Base-by-base conservation (phyloP, 805 yeast species). In the Hanseniaspora hatyaiensis region DNA sequence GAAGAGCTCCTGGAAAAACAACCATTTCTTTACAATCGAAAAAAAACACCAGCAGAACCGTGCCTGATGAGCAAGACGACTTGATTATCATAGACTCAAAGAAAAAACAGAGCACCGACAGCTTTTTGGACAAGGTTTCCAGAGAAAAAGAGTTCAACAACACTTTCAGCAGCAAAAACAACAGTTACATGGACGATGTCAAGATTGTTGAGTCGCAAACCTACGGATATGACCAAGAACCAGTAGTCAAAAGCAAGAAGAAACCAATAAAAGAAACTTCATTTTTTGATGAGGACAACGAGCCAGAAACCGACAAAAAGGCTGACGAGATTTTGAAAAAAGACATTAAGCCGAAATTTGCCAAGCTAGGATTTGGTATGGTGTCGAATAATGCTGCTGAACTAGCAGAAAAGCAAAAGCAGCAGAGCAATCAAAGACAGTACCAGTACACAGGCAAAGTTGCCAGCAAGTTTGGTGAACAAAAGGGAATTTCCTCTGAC, bases 401-500 rank as follows among this genome's bases (percentile, higher is more conserved):
- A 43, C 59, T 71, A 39, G 68, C 71, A 8, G 63, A 69, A 51
- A 57, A 67, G 53, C 65, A 62, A 32, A 65, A 67, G 52, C 64
- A 60, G 42, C 52, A 62, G 50, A 58, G 53, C 33, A 68, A 72
- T 36, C 75, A 75, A 24, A 65, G 74, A 32, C 79, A 75, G 37
- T 75, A 74, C 47, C 71, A 72, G 55, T 82, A 82, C 61, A 77
- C 86, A 1, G 92, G 92, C 31, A 80, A 79, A 54, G 82, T 82
- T 26, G 77, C 75, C 32, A 71, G 69, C 58, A 84, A 86, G 67
- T 92, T 74, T 61, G 96, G 96, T 49, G 69, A 68, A 34, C 96
- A 88, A 62, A 89, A 85, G 72, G 95, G 88, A 40, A 92, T 92
- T 53, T 92, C 97, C 0, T 88, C 96, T 1, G 97, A 92, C 65